Percentiles rank a stretch among this genome's conserved stretches.
phyloP scores from a whole-genome alignment of 2,329 filamentous ascomycete genomes.

The Talaromyces sp. region DNA sequence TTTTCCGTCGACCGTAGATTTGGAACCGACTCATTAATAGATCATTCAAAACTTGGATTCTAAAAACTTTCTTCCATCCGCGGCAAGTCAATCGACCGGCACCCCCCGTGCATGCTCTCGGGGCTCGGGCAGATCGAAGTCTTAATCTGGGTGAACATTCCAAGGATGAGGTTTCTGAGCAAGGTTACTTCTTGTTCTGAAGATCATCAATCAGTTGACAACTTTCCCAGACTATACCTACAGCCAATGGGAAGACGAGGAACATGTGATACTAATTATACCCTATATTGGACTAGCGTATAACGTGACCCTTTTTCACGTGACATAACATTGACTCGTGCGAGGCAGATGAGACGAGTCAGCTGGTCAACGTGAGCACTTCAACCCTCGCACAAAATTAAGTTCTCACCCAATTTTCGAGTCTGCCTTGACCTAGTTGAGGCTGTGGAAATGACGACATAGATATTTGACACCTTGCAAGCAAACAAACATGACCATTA shows the following conservation, averaged over 20 bases:
- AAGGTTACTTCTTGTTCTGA: neutral
- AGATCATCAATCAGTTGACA: neutral
- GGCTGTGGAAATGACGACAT: too few relatives aligned
- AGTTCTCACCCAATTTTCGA: too few relatives aligned
- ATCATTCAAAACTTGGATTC: neutral
- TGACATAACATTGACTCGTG: neutral
- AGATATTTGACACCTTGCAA: too few relatives aligned
- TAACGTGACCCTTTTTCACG: neutral
- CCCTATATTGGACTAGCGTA: neutral
- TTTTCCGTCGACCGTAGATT: neutral
- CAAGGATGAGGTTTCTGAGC: too few relatives aligned
- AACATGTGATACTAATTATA: neutral
- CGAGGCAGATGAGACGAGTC: neutral
- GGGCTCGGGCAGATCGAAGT: neutral
- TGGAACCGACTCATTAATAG: neutral
- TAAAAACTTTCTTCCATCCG: neutral
- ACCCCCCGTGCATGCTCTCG: neutral
- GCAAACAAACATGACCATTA: too few relatives aligned
- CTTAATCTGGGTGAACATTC: neutral
- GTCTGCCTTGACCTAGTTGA: too few relatives aligned
- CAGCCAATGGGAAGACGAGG: neutral
- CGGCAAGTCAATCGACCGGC: neutral
- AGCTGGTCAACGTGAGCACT: neutral
- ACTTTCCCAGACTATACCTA: neutral
- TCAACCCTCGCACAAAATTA: too few relatives aligned